Evolutionary conservation across 345 rosid species (phyloP), one percentile per base, ranked within the genome.

Genomic region (Capsella bursapastoris): DNA sequence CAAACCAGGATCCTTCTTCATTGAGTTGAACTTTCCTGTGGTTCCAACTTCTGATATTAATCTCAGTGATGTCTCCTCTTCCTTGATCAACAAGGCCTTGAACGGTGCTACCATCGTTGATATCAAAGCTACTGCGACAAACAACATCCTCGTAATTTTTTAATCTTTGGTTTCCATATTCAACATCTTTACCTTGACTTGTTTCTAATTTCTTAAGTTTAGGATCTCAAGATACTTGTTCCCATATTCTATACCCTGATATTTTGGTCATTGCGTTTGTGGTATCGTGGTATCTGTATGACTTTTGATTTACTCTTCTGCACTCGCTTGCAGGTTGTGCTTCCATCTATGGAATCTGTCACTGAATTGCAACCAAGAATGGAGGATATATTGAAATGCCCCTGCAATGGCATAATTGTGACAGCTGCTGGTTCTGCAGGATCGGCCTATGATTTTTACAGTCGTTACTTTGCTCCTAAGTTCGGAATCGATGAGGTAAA

Each of bases 381-480:
- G 45, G 91, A 85, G 56, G 78, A 80, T 60, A 83, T 91, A 52
- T 1, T 13, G 32, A 82, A 87, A 66, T 88, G 82, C 27, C 87
- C 93, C 11, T 89, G 79, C 64, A 8, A 43, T 45, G 92, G 93
- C 22, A 70, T 88, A 6, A 76, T 91, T 53, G 88, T 90, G 27
- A 76, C 96, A 66, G 89, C 83, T 31, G 79, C 63, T 40, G 91
- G 84, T 50, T 73, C 86, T 12, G 60, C 74, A 3, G 91, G 80
- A n/a, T 86, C 95, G 28, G 83, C 77, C 13, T 89, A 89, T 64
- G 90, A 88, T 73, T 85, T 87, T 63, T 74, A 68, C 28, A 91
- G 95, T 74, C 85, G 98, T 14, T 87, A 22, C 84, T 94, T 91
- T 27, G 75, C 76, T 62, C 97, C 95, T 2, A 88, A 87, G 72